Evolutionary conservation across 1,139 yeast genomes (phyloP).

Genomic region (Sugiyamaella neomexicana): DNA sequence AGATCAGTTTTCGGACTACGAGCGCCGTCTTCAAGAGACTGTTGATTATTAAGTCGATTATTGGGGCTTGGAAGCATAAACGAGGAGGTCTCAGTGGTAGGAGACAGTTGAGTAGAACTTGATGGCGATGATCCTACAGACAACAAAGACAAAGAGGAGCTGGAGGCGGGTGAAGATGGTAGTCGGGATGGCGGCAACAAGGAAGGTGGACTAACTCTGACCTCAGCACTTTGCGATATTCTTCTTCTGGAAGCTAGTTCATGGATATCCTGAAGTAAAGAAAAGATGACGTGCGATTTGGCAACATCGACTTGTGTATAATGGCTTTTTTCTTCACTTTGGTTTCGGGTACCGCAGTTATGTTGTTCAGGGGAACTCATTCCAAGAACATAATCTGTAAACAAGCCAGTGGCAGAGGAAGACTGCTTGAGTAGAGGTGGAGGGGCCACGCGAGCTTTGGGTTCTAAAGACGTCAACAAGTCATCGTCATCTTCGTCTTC

Average conservation of each 20-base stretch:
- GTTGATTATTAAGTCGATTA: constrained; percentile 26
- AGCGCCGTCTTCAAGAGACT: constrained; percentile 24
- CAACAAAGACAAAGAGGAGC: constrained; percentile 3
- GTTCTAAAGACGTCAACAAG: constrained; percentile 32
- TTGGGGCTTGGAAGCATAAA: constrained; percentile 13
- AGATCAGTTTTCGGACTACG: constrained; percentile 7
- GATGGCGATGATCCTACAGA: constrained; percentile 7
- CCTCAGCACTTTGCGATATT: neutral
- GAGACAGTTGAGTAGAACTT: constrained; percentile 12
- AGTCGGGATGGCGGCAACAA: neutral
- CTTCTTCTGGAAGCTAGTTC: constrained; percentile 26
- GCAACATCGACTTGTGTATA: constrained; percentile 24
- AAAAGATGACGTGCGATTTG: constrained; percentile 28
- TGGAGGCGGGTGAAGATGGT: constrained; percentile 10
- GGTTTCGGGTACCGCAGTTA: neutral
- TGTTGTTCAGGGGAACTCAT: no score
- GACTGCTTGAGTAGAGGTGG: constrained; percentile 16
- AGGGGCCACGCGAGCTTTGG: constrained; percentile 21
- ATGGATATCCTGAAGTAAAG: constrained; percentile 31
- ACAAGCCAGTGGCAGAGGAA: constrained; percentile 13
- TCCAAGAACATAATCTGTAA: constrained; percentile 3
- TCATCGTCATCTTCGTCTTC: constrained; percentile 31
- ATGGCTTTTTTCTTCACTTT: neutral
- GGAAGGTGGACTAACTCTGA: neutral
- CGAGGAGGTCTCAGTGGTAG: constrained; percentile 15